Evolutionary conservation across 2,329 filamentous ascomycete species (phyloP).

Genomic region (Trichoderma afroharzianum): DNA sequence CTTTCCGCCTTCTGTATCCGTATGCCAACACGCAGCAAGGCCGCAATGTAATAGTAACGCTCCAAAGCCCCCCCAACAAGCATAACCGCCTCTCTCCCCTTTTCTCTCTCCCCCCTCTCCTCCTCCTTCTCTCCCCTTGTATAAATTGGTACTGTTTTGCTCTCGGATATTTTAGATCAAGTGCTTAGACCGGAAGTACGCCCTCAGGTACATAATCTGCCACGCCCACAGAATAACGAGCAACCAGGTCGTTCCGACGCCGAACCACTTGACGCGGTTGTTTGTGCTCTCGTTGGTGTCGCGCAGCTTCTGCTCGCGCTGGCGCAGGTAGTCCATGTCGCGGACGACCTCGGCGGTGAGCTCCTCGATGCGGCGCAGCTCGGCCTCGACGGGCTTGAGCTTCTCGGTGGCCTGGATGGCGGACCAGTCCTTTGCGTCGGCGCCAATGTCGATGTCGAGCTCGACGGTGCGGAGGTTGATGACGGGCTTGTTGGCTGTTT

Average conservation of each 20-base stretch:
- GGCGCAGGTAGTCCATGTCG: conserved; percentile 94
- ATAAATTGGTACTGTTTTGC: background rate
- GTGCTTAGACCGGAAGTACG: conserved; percentile 76
- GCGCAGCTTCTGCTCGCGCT: conserved; percentile 87
- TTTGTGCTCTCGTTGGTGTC: conserved; percentile 99
- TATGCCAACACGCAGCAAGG: background rate
- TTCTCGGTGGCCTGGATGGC: conserved; percentile 96
- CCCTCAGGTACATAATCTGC: conserved; percentile 96
- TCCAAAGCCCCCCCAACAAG: background rate
- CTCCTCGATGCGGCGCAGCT: conserved; percentile 89
- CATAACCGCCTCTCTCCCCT: background rate
- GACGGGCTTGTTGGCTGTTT: conserved; percentile 35
- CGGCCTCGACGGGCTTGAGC: conserved; percentile 93
- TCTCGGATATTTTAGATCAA: conserved; percentile 29
- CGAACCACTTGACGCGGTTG: conserved; percentile 98
- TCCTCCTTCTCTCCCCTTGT: background rate
- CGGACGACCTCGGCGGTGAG: conserved; percentile 80
- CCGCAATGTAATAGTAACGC: background rate
- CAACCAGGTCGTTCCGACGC: conserved; percentile 87
- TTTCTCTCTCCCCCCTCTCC: too few relatives aligned
- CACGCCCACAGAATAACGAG: conserved; percentile 84
- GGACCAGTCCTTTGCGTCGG: conserved; percentile 97
- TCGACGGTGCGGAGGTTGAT: conserved; percentile 69
- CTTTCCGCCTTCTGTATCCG: background rate
- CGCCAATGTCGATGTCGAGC: conserved; percentile 93